These are phyloP conservation scores for Pleurotus tuoliensis DNA, from an alignment of 768 basidiomycete species.

Conservation along the genomic window DNA sequence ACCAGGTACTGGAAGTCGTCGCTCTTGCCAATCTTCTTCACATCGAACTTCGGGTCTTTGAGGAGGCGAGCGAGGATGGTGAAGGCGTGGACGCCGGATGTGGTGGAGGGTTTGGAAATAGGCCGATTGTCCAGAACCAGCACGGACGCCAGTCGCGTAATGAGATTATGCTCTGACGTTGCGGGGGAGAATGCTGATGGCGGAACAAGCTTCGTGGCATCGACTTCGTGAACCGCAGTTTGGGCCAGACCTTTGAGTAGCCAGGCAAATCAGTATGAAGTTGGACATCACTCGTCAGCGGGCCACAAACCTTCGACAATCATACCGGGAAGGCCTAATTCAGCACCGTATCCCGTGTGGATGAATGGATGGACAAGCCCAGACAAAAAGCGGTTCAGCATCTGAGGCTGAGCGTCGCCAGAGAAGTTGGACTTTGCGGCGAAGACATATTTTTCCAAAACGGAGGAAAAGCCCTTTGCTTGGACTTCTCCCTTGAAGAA, in stretches of 20 bases:
- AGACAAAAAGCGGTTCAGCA: slow-evolving; percentile 41
- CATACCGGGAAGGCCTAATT: slow-evolving; percentile 51
- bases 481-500: slow-evolving; percentile 47
- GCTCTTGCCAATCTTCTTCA: slow-evolving; percentile 15
- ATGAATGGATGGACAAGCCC: slow-evolving; percentile 62
- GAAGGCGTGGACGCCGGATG: slow-evolving; percentile 37
- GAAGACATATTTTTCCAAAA: slow-evolving; percentile 64
- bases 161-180: not conserved
- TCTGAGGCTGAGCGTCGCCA: slow-evolving; percentile 34
- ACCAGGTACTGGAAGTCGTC: slow-evolving; percentile 34
- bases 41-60: slow-evolving; percentile 37
- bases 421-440: slow-evolving; percentile 45
- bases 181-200: not conserved
- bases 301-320: slow-evolving; percentile 44
- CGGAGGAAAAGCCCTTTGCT: slow-evolving; percentile 36
- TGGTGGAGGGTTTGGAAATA: not conserved
- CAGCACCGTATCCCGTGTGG: slow-evolving; percentile 53
- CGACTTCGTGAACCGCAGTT: slow-evolving; percentile 10
- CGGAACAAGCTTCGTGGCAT: not conserved
- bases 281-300: too few relatives aligned
- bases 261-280: too few relatives aligned
- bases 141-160: not conserved
- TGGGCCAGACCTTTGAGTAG: slow-evolving; percentile 22
- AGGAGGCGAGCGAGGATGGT: slow-evolving; percentile 54
- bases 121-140: not conserved